phyloP scores from a whole-genome alignment of 106 monocot species.

The Posidonia australis region DNA sequence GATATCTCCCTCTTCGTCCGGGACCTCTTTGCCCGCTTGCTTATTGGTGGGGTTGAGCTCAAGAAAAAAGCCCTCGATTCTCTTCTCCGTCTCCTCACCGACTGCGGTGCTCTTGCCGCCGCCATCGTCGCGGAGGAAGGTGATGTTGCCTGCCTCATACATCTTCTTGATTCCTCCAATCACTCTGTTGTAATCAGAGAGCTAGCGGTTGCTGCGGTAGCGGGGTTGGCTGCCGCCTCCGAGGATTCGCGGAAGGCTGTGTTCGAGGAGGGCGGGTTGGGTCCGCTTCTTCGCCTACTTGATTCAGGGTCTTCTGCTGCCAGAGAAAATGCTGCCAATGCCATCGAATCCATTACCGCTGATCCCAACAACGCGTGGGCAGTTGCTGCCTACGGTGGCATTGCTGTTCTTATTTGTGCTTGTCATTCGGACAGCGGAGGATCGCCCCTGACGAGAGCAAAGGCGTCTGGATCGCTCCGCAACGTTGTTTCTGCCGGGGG shows the following conservation, averaged over 20 bases:
- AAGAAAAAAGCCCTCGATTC: conserved; percentile 70
- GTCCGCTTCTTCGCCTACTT: conserved; percentile 68
- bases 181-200: conserved; percentile 49
- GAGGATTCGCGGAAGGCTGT: conserved; percentile 39
- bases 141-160: conserved; percentile 35
- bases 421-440: conserved; percentile 34
- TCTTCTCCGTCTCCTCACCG: conserved; percentile 37
- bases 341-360: conserved; percentile 48
- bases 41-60: conserved; percentile 64
- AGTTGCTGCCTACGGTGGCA: conserved; percentile 61
- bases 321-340: conserved; percentile 39
- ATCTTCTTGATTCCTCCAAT: conserved; percentile 37
- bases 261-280: conserved; percentile 78
- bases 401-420: conserved; percentile 41
- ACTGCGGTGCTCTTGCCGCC: conserved; percentile 27
- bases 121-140: conserved; percentile 36
- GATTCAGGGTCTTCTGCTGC: conserved; percentile 34
- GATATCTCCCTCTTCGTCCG: conserved; percentile 56
- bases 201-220: conserved; percentile 32
- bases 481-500: conserved; percentile 35
- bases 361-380: conserved; percentile 69
- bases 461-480: conserved; percentile 35
- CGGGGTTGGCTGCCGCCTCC: conserved; percentile 44
- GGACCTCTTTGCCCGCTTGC: conserved; percentile 78
- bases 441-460: conserved; percentile 20